Base-by-base conservation (phyloP, 208 protist genomes). In the Trypanosoma theileri region DNA sequence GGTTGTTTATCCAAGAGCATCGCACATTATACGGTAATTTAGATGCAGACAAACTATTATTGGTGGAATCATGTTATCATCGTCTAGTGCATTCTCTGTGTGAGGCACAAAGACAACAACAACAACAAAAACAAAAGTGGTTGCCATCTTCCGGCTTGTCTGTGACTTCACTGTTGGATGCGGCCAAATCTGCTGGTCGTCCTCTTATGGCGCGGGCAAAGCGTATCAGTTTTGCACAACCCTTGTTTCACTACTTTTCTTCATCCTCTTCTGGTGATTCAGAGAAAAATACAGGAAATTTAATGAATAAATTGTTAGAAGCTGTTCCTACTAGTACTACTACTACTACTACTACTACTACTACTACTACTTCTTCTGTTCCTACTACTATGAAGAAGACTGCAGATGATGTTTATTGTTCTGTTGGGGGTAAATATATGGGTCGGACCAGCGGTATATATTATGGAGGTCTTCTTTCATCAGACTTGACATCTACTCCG, bases 371-470 rank as follows among this genome's bases (percentile, higher is more conserved):
- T 35, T 8, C 28, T 35, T 8, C 28, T 35, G 6, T 8, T 35
- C 1, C 28, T 35, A 35, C 28, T 8, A 35, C 28, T 35, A 35
- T 35, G 28, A 35, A 53, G 1, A 21, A 41, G 16, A 21, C 6
- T 42, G 51, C 13, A 21, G 42, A 4, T 52, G 21, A 21, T 1
- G 56, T 59, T 55, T 56, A 79, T 31, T 53, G 44, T 24, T 24
- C 28, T 21, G 55, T 40, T 46, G 76, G 44, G n/a, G 76, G 77
- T 9, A 59, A 64, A n/a, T 85, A 82, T 57, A 82, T 69, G 3
- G 76, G 73, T 11, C 64, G 82, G 0, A 77, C 74, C 13, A 89
- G 84, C 59, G 84, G 84, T 35, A 73, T 86, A 6, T 86, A 80
- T 65, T 89, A 89, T 59, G 83, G 83, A 14, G 62, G 69, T 41